Percentiles rank a stretch among this genome's conserved stretches.
These are phyloP conservation scores for Trichoderma sp. DNA, from an alignment of 2,329 filamentous ascomycete species.

Conservation along the genomic window DNA sequence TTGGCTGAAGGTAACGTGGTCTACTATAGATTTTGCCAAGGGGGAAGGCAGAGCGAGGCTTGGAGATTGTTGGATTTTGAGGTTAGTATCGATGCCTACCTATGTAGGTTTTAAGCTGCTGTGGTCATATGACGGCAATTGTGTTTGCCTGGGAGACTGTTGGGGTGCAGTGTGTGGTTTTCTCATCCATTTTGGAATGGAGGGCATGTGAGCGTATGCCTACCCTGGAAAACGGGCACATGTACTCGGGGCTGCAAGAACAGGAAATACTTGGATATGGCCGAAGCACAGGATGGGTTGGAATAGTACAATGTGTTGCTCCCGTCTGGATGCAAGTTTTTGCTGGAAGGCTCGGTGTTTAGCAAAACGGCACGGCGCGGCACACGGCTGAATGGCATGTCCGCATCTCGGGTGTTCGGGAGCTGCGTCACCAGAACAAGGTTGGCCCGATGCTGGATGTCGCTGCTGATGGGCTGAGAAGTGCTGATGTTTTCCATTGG, in stretches of 20 bases:
- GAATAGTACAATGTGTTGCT: neutral
- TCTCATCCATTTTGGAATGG: neutral
- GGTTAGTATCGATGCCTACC: neutral
- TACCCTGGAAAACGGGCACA: neutral
- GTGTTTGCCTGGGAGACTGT: neutral
- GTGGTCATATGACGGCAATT: neutral
- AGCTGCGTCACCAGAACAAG: neutral
- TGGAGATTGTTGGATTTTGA: neutral
- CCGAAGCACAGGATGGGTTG: neutral
- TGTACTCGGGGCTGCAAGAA: neutral
- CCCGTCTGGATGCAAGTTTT: neutral
- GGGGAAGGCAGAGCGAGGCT: neutral
- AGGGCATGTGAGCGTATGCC: neutral
- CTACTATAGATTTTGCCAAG: neutral
- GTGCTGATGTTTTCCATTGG: neutral
- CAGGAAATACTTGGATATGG: neutral
- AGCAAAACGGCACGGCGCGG: neutral
- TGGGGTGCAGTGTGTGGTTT: neutral
- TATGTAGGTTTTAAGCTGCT: neutral
- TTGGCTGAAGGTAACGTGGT: constrained; percentile 8
- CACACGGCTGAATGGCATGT: neutral
- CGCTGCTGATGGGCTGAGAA: neutral
- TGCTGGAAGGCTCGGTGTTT: neutral
- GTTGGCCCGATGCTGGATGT: neutral
- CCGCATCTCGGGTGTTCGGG: constrained; percentile 12